Percentiles rank a stretch among this genome's conserved stretches.
These are phyloP conservation scores for Leishmania tropica DNA, from an alignment of 208 protist species.

Conservation along the genomic window DNA sequence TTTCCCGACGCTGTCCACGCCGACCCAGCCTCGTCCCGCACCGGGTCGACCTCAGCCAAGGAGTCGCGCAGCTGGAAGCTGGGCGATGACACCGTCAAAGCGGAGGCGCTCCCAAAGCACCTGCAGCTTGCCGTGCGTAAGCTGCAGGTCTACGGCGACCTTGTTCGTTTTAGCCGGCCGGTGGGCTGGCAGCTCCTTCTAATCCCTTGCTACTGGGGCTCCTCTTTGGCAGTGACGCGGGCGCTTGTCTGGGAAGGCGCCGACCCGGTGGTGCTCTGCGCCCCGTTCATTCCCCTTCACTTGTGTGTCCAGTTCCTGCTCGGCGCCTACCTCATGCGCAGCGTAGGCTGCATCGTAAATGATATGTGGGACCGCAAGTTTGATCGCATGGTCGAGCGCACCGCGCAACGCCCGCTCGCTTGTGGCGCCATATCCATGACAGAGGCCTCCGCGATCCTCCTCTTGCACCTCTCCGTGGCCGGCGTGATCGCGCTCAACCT, in stretches of 20 bases:
- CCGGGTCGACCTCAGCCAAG: constrained; percentile 54
- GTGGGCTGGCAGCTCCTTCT: constrained; percentile 78
- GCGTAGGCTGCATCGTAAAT: constrained; percentile 83
- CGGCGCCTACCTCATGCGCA: constrained; percentile 84
- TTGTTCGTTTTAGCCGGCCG: constrained; percentile 72
- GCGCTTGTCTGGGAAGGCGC: constrained; percentile 88
- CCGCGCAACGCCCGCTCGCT: constrained; percentile 66
- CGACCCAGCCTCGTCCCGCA: constrained; percentile 63
- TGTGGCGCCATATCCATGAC: constrained; percentile 54
- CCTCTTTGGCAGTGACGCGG: constrained; percentile 72
- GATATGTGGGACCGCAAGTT: constrained; percentile 87
- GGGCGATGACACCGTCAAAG: constrained; percentile 36
- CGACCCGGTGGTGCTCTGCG: constrained; percentile 74
- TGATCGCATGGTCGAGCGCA: constrained; percentile 76
- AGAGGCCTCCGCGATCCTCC: constrained; percentile 52
- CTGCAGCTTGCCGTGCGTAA: constrained; percentile 35
- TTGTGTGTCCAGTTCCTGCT: constrained; percentile 59
- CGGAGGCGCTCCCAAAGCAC: constrained; percentile 44
- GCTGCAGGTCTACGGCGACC: constrained; percentile 51
- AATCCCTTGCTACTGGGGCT: constrained; percentile 84
- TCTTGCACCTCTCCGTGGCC: constrained; percentile 43
- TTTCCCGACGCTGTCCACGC: constrained; percentile 67
- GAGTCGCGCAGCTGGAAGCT: constrained; percentile 66
- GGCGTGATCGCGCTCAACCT: constrained; percentile 71
- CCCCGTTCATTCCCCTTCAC: constrained; percentile 82